Base-by-base conservation (phyloP, 257 asterid genomes). In the Echites panduratus region DNA sequence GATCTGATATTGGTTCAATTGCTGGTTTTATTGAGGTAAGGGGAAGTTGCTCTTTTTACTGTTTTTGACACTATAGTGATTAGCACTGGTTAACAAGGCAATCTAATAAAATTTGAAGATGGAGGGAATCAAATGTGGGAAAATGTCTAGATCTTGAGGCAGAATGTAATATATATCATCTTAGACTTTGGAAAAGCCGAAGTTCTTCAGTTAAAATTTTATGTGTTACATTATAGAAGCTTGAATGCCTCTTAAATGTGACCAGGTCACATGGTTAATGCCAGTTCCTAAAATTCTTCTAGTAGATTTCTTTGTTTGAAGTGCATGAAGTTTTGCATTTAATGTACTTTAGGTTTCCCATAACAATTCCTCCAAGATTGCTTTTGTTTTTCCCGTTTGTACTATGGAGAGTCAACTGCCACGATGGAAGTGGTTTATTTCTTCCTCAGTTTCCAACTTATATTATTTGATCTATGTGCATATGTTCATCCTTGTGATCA, bases 21-120 rank as follows among this genome's bases (percentile, higher is more conserved):
- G 41, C 75, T 61, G 79, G 79, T 64, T 86, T 78, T 69, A 82
- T 88, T 75, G 86, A 88, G 95, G 95, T 88, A 67, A 75, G 89
- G 74, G 54, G 45, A 54, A 75, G 59, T 43, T 43, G 9, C 7
- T 24, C n/a, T 0, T 56, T 54, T 62, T 43, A 52, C 16, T 70
- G 40, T 57, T 35, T 70, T 63, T 50, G 69, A 63, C 45, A 32
- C 13, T 2, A 4, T 66, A 10, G n/a, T 59, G 38, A 57, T 12
- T 16, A 57, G 6, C 17, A 24, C 38, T 57, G 38, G 4, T 29
- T 57, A 24, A 59, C 73, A 49, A 27, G 22, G 12, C 19, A 58
- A 49, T 59, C n/a, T 0, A 13, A 59, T 58, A 12, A 27, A 26
- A 4, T 27, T 0, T 13, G 3, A 7, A 29, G 19, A 9, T 24